Evolutionary conservation across 163 green algal species (phyloP), one percentile per base, ranked within the genome.

Genomic region (Chlamydomonas reinhardtii): DNA sequence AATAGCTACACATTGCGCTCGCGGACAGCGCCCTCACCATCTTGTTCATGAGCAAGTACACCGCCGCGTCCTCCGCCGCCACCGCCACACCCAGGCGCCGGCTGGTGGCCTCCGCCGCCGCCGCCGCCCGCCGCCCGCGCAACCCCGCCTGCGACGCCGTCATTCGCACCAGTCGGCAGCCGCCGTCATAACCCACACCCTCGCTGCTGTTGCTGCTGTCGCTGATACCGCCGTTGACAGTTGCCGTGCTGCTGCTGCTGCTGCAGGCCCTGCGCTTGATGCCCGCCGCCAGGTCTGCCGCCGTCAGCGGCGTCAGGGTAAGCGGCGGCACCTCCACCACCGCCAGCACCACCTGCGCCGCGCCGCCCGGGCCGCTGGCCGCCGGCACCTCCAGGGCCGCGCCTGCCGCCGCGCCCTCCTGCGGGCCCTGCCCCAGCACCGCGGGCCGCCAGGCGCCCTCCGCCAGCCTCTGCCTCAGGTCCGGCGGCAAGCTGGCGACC

Each of bases 261-360:
- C 74, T 56, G 31, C 59, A 29, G 59, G 2, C 2, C 22, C 59
- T 27, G 59, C 59, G 59, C 59, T 29, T 37, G 76, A 32, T 14
- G 29, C 64, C 76, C 27, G 48, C 52, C 66, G 32, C 68, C 32
- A 85, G 48, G 66, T 77, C 66, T 2, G 35, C 39, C 31, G 43
- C 14, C 0, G 6, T 24, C 48, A 77, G 19, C 22, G 39, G 66
- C 48, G 78, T 85, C 4, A 85, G 24, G 54, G 54, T 79, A 19
- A 78, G 34, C 52, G 79, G 69, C 69, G 68, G 32, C 25, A 32
- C 68, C 32, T 86, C 69, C 69, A 78, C 69, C 27, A 86, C 66
- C 65, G 70, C 66, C 66, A 85, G 65, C 77, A 66, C 77, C 22
- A 48, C 48, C 56, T 32, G 5, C 29, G 59, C 59, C 2, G 17